Percentiles rank a stretch among this genome's conserved stretches.
These are phyloP conservation scores for Anthoceros angustus DNA, from an alignment of 225 moss, liverwort and hornwort species.

Conservation along the genomic window DNA sequence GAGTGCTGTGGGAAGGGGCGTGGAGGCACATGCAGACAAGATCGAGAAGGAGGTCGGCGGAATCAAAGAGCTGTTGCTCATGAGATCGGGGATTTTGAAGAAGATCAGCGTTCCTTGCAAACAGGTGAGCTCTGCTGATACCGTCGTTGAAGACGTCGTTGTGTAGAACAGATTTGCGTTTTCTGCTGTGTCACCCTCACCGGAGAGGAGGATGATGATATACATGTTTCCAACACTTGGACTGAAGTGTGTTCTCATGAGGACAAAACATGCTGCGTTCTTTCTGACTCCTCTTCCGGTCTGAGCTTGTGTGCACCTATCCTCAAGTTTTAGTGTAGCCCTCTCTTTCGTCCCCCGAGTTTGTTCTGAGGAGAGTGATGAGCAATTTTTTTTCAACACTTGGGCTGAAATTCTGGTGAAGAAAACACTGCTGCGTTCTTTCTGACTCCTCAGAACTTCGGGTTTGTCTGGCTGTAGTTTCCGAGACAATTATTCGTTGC, in stretches of 20 bases:
- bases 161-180: too few relatives aligned
- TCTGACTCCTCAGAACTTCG: too few relatives aligned
- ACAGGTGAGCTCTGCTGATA: constrained; percentile 27
- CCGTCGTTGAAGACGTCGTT: too few relatives aligned
- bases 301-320: not conserved
- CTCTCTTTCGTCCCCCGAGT: too few relatives aligned
- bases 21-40: constrained; percentile 65
- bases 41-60: constrained; percentile 43
- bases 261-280: constrained; percentile 34
- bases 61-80: constrained; percentile 42
- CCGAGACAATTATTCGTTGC: too few relatives aligned
- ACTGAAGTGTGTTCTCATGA: constrained; percentile 17
- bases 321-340: too few relatives aligned
- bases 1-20: constrained; percentile 49
- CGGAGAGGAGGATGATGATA: constrained; percentile 17
- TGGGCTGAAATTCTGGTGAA: too few relatives aligned
- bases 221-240: constrained; percentile 23
- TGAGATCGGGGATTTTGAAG: constrained; percentile 60
- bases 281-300: constrained; percentile 26
- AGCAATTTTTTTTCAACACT: too few relatives aligned
- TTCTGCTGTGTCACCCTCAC: too few relatives aligned
- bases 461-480: too few relatives aligned
- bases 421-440: too few relatives aligned
- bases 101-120: constrained; percentile 69
- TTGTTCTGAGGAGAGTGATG: too few relatives aligned